Conservation (phyloP, 352 stramenopile species). For the Phytophthora macrochlamydospora region DNA sequence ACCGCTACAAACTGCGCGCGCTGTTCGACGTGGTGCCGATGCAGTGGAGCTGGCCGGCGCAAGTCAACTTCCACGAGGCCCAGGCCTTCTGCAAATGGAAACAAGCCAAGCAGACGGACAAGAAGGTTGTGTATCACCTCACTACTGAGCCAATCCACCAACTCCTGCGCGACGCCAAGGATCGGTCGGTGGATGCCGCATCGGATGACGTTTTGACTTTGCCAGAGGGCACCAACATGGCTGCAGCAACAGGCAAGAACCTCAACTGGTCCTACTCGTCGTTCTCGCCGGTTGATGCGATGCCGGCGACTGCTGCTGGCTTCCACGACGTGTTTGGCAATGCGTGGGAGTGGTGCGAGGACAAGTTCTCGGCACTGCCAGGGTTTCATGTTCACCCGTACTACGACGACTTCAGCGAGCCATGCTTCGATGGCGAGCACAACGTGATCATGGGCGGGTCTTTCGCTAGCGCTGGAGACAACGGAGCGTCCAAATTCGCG, state of each 20-base stretch:
- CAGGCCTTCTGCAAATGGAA: slow-evolving; percentile 94
- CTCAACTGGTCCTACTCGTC: slow-evolving; percentile 93
- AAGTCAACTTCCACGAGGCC: slow-evolving; percentile 97
- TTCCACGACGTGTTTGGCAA: slow-evolving; percentile 96
- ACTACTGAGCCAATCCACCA: slow-evolving; percentile 94
- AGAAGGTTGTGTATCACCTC: slow-evolving; percentile 83
- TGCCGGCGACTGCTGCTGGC: slow-evolving; percentile 70
- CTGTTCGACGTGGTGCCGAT: slow-evolving; percentile 93
- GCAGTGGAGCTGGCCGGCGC: slow-evolving; percentile 95
- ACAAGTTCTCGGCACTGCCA: slow-evolving; percentile 94
- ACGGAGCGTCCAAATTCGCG: slow-evolving; percentile 93
- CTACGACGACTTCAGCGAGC: slow-evolving; percentile 98
- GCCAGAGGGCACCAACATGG: slow-evolving; percentile 44
- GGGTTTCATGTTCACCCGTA: slow-evolving; percentile 91
- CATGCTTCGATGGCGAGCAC: slow-evolving; percentile 98
- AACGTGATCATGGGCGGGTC: slow-evolving; percentile 96
- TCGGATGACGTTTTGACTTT: slow-evolving; percentile 86
- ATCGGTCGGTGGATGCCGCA: slow-evolving; percentile 46
- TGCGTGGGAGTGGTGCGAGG: slow-evolving; percentile 97
- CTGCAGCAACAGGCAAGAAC: slow-evolving; percentile 73
- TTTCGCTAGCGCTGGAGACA: slow-evolving; percentile 95
- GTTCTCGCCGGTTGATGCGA: slow-evolving; percentile 89
- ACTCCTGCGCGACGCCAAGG: slow-evolving; percentile 75
- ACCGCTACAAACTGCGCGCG: slow-evolving; percentile 94
- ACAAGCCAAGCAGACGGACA: slow-evolving; percentile 57